Evolutionary conservation across 345 rosid genomes (phyloP).

Genomic region (Arabis alpina): DNA sequence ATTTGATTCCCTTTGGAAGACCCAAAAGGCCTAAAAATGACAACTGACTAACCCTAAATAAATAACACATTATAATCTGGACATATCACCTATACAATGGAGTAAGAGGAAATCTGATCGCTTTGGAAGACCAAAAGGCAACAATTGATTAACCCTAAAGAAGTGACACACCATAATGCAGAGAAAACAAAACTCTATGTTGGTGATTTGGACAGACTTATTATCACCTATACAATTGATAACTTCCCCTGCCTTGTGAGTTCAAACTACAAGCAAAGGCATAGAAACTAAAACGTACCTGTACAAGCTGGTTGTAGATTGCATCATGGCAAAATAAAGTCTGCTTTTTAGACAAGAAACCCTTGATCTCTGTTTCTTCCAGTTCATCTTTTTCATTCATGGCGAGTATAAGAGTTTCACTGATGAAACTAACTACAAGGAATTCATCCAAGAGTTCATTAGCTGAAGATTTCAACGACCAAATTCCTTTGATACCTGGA

Average conservation of each 20-base stretch:
- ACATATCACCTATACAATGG: no score
- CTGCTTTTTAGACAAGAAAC: constrained; percentile 85
- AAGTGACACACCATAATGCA: no score
- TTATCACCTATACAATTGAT: no score
- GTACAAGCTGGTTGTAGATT: constrained; percentile 85
- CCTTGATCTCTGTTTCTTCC: constrained; percentile 97
- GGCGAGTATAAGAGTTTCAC: constrained; percentile 88
- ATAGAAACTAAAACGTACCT: constrained; percentile 48
- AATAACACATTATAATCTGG: not conserved
- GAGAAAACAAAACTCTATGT: not conserved
- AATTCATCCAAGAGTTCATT: constrained; percentile 91
- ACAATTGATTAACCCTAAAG: no score
- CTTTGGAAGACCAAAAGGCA: no score
- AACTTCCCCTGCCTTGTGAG: no score
- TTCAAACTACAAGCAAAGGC: constrained; percentile 12
- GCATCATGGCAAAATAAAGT: constrained; percentile 96
- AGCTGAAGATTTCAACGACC: constrained; percentile 88
- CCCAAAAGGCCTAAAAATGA: not conserved
- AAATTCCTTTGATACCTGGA: constrained; percentile 98
- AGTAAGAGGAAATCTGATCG: no score
- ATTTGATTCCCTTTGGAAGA: not conserved
- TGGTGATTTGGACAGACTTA: no score
- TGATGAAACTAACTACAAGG: constrained; percentile 91
- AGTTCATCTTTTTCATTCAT: constrained; percentile 94
- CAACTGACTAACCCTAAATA: not conserved